Evolutionary conservation across 768 basidiomycete genomes (phyloP), one percentile per base, ranked within the genome.

Genomic region (Hericium erinaceus): DNA sequence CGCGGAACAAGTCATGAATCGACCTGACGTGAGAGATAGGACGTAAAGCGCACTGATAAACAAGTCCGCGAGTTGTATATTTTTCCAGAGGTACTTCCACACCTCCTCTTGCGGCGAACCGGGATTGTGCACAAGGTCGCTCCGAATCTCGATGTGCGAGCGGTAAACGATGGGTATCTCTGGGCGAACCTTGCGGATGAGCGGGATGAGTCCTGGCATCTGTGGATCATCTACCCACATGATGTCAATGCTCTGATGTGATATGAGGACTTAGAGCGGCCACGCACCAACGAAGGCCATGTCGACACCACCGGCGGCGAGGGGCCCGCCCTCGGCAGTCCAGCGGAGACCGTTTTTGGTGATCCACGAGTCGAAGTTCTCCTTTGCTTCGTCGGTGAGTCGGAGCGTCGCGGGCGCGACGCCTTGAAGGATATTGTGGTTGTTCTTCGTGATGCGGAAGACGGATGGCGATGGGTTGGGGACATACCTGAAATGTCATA

Each of bases 21-120:
- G 33, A 33, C 33, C 33, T 33, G 33, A 33, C 7, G 9, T 8
- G 9, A 33, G 18, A 38, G 8, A 38, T 15, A 5, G 18, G 2
- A n/a, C 38, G 24, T 56, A 72, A 33, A 33, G 33, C 79, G 64
- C 58, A 84, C 87, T 83, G 81, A 95, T 87, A 75, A 95, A 97
- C 66, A 95, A 70, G 74, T 97, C 94, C 46, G 90, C 87, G 33
- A 86, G 78, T 68, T 92, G 79, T 66, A 98, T 92, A 71, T 90
- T 93, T 64, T 91, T 85, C 87, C 89, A 97, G 13, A 98, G 80
- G 72, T 93, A 98, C 65, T 94, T 81, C 93, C 94, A 98, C 16
- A 95, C 92, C 64, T 89, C 87, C 67, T 87, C 84, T 67, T 95
- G 92, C 20, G 91, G 89, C 12, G 92, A 92, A 33, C 85, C 87